Conservation (phyloP, 139 green algal species). For the Auxenochlorella protothecoides region DNA sequence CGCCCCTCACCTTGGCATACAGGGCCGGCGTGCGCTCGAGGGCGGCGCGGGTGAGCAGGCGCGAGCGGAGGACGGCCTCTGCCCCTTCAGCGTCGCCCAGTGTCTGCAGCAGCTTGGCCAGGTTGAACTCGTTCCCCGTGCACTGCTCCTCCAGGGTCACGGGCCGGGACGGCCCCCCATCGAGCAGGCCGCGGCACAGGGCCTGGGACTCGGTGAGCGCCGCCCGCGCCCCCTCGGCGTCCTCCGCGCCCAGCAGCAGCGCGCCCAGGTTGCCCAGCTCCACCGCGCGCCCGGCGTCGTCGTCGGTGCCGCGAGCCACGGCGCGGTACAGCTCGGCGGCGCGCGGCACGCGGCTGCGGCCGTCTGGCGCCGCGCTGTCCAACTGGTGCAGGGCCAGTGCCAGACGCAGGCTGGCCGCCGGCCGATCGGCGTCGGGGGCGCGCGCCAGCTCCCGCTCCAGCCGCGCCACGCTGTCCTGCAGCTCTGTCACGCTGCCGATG, state of each 20-base stretch:
- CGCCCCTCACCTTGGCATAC: too few relatives aligned
- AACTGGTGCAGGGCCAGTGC: constrained; percentile 37
- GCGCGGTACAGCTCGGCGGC: constrained; percentile 37
- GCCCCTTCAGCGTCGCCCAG: constrained; percentile 28
- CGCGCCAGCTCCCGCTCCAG: not conserved
- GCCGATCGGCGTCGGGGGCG: not conserved
- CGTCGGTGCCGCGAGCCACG: constrained; percentile 4
- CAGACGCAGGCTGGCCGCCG: constrained; percentile 14
- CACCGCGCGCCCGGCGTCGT: not conserved
- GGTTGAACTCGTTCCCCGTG: constrained; percentile 43
- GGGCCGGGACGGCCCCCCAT: too few relatives aligned
- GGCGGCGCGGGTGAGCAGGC: too few relatives aligned
- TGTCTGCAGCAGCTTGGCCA: constrained; percentile 39
- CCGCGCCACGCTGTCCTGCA: not conserved
- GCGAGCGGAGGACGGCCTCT: not conserved
- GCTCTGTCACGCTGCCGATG: not conserved
- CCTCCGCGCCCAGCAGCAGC: constrained; percentile 34
- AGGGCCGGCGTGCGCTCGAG: too few relatives aligned
- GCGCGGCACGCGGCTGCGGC: constrained; percentile 35
- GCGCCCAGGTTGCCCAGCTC: constrained; percentile 35
- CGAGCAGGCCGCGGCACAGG: not conserved
- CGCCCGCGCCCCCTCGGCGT: constrained; percentile 11
- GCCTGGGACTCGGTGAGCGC: constrained; percentile 2
- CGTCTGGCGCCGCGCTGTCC: constrained; percentile 40
- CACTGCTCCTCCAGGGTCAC: constrained; percentile 7